Evolutionary conservation across 2,329 filamentous ascomycete species (phyloP).

Genomic region (Bipolaris bicolor): DNA sequence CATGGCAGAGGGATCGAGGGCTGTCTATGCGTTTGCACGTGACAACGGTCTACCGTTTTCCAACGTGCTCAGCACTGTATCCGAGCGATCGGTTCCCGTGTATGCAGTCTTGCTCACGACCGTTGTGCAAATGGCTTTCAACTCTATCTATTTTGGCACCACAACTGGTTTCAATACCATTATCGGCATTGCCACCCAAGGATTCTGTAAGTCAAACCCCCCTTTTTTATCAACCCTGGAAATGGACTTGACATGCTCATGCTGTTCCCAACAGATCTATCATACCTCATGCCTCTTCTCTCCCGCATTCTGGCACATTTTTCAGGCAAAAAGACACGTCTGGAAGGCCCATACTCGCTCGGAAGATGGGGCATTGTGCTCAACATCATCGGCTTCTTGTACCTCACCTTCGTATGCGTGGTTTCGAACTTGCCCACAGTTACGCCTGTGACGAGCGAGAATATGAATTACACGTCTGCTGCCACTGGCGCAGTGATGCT

Average conservation of each 20-base stretch:
- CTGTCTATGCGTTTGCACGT: constrained; percentile 57
- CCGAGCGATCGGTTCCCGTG: constrained; percentile 57
- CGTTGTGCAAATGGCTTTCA: constrained; percentile 59
- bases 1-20: constrained; percentile 56
- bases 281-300: constrained; percentile 62
- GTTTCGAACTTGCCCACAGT: constrained; percentile 63
- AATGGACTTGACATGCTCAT: not conserved
- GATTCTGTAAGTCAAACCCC: constrained; percentile 55
- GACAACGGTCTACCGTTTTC: constrained; percentile 63
- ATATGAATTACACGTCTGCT: constrained; percentile 66
- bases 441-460: constrained; percentile 58
- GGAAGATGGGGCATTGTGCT: constrained; percentile 53
- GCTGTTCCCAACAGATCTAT: constrained; percentile 53
- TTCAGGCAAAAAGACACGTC: constrained; percentile 50
- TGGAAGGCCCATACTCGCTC: constrained; percentile 55
- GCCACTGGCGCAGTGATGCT: constrained; percentile 62
- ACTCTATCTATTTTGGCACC: constrained; percentile 63
- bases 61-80: constrained; percentile 53
- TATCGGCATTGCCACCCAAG: constrained; percentile 63
- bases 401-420: constrained; percentile 60
- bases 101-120: constrained; percentile 57
- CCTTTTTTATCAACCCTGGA: too few relatives aligned
- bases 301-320: constrained; percentile 58
- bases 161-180: constrained; percentile 63
- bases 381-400: constrained; percentile 59